A percentile compares a stretch with the other conserved stretches of the same genome.
Conservation (phyloP, 208 protist genomes). For the Phytomonas serpens region DNA sequence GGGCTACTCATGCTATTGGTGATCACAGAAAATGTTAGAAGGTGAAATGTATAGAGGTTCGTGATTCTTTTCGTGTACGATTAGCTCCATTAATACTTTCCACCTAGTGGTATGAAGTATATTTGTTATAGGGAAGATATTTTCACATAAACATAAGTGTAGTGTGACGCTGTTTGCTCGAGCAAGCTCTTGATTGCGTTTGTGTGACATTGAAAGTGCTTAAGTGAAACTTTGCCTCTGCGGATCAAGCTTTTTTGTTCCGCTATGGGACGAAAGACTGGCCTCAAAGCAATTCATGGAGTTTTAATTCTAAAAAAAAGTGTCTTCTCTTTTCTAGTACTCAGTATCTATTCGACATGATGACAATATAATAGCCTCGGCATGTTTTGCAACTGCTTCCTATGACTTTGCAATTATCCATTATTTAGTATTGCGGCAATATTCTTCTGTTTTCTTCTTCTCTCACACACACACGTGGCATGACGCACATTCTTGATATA, state of each 20-base stretch:
- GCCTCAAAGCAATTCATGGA: not conserved
- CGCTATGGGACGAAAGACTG: not conserved
- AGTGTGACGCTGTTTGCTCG: not conserved
- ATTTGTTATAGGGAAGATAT: not conserved
- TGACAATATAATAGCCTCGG: not conserved
- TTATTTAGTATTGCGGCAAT: not conserved
- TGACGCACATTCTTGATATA: not conserved
- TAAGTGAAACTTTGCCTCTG: not conserved
- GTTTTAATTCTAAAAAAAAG: not conserved
- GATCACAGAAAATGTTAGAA: not conserved
- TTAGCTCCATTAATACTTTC: not conserved
- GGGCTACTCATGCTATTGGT: not conserved
- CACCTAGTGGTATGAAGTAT: not conserved
- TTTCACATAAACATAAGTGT: not conserved
- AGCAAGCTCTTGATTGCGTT: not conserved
- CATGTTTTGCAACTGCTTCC: not conserved
- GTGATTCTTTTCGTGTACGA: not conserved
- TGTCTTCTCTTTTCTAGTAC: not conserved
- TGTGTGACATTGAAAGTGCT: not conserved
- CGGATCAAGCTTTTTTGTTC: not conserved
- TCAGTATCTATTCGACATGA: not conserved
- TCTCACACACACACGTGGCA: not conserved
- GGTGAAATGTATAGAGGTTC: not conserved
- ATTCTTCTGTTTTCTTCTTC: not conserved
- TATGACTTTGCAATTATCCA: not conserved